Base-by-base conservation (phyloP, 108 stramenopile species). In the Discostella stelligeroides region DNA sequence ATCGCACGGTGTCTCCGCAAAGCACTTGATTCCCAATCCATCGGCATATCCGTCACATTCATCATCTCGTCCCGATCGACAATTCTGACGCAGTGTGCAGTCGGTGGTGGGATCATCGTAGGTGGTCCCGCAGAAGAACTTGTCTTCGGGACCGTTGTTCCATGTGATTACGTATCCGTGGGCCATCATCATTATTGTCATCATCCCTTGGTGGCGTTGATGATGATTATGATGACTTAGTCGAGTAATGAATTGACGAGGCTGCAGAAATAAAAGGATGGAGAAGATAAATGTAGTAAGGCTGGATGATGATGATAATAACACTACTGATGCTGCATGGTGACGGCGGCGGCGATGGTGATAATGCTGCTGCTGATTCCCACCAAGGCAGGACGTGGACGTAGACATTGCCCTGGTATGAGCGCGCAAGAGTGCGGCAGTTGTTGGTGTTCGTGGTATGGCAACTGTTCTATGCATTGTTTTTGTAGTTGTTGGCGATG, bases 131-230 rank as follows among this genome's bases (percentile, higher is more conserved):
- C 73, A 75, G 73, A 75, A 75, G 50, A 34, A 75, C 6, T 30
- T 45, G 65, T 75, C 73, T 54, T 75, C 73, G 29, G 65, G 65
- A 37, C 73, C 73, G 25, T 58, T 58, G 65, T 49, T 60, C 73
- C 73, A 75, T 14, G 73, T 75, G 13, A 75, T 58, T 5, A 21
- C 38, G 58, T 73, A 73, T 14, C 54, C 15, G 17, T 59, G 20
- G 39, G 66, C 54, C 24, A 53, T 13, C 51, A 27, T 18, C 48
- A 49, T 49, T 49, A 18, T 27, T 23, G 51, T 24, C 51, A 27
- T 27, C 24, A 53, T 53, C 24, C 23, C 18, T 53, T 34, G 34
- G 6, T 34, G 34, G 6, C 6, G 34, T 3, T 34, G 34, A 34
- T 34, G 3, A 34, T 34, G 34, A 34, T 34, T 3, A 6, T 34